Evolutionary conservation across 495 filamentous ascomycete species (phyloP).

Genomic region (Daldinia bambusicola): DNA sequence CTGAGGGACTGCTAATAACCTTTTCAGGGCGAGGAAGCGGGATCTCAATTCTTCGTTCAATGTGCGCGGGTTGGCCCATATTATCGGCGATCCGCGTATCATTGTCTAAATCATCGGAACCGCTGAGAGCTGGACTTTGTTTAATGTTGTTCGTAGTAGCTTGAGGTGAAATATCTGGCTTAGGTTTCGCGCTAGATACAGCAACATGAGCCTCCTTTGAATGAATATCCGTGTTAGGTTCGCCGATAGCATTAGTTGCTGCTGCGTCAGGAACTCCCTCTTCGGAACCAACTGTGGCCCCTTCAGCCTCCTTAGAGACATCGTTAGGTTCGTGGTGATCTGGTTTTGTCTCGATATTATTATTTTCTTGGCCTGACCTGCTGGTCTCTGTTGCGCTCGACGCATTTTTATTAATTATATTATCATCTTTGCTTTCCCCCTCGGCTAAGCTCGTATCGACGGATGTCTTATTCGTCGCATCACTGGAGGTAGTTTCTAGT

Average conservation of each 20-base stretch:
- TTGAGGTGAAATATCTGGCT: not conserved
- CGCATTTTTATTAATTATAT: not conserved
- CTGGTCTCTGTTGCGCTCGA: not conserved
- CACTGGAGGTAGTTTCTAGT: not conserved
- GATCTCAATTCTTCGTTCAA: constrained; percentile 47
- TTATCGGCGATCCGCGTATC: constrained; percentile 38
- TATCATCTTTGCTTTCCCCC: not conserved
- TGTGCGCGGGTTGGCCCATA: constrained; percentile 44
- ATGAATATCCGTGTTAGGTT: constrained; percentile 33
- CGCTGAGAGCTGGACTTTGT: not conserved
- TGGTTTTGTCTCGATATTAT: not conserved
- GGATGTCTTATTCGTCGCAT: not conserved
- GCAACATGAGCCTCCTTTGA: constrained; percentile 30
- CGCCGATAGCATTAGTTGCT: constrained; percentile 27
- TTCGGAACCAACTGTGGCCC: constrained; percentile 12
- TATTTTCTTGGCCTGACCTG: not conserved
- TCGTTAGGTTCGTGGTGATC: constrained; percentile 20
- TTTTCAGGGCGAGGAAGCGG: constrained; percentile 40
- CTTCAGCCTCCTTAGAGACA: constrained; percentile 38
- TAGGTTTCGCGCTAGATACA: constrained; percentile 7
- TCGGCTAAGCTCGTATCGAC: not conserved
- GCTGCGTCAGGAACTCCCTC: not conserved
- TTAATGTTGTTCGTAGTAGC: not conserved
- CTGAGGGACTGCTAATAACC: constrained; percentile 13
- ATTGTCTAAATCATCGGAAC: not conserved